Evolutionary conservation across 1,284 basidiomycete genomes (phyloP).

Genomic region (Anthracocystis walkeri): DNA sequence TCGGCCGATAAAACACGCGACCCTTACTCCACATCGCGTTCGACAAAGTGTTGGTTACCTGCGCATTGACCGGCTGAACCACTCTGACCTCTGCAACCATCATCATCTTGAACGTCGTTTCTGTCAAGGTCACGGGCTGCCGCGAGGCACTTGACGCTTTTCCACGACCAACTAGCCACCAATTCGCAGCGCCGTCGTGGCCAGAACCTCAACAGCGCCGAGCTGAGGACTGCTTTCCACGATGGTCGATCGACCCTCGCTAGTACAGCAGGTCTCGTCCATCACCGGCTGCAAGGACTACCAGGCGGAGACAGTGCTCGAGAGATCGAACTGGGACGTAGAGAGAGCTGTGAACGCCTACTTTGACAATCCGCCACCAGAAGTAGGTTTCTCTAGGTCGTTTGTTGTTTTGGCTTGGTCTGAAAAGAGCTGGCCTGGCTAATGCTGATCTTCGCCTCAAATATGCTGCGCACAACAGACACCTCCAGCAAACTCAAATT

Average conservation of each 20-base stretch:
- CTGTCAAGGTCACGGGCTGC: neutral
- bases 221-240: neutral
- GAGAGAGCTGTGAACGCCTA: conserved; percentile 44
- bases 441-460: neutral
- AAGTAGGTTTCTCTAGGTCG: conserved; percentile 17
- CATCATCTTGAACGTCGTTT: neutral
- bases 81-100: neutral
- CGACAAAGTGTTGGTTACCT: conserved; percentile 9
- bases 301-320: conserved; percentile 32
- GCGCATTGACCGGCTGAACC: conserved; percentile 1
- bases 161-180: neutral
- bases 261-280: conserved; percentile 38
- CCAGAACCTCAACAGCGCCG: too few species aligned
- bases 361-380: conserved; percentile 51
- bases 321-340: conserved; percentile 34
- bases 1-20: conserved; percentile 10
- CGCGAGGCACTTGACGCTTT: neutral
- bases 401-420: too few species aligned
- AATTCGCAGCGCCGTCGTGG: neutral
- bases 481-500: conserved; percentile 4
- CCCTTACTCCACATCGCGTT: conserved; percentile 8
- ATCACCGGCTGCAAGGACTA: conserved; percentile 47
- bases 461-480: conserved; percentile 4
- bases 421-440: neutral
- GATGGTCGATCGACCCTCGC: conserved; percentile 23